Evolutionary conservation across 2,329 filamentous ascomycete genomes (phyloP).

Genomic region (Ascochyta pisi): DNA sequence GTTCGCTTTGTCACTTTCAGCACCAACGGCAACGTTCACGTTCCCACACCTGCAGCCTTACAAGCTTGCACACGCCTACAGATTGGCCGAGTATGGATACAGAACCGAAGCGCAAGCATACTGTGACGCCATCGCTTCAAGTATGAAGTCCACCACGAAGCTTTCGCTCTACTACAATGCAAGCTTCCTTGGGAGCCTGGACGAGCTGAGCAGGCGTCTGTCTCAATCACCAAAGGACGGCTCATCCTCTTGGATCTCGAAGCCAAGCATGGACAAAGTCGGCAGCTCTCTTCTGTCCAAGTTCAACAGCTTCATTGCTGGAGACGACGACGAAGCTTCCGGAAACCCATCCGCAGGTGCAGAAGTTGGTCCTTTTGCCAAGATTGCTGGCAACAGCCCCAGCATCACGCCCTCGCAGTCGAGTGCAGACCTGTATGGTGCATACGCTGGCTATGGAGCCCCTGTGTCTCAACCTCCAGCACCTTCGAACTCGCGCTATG

Average conservation of each 20-base stretch:
- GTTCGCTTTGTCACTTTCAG: constrained; percentile 78
- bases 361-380: constrained; percentile 78
- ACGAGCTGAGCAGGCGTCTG: constrained; percentile 82
- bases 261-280: constrained; percentile 94
- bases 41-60: constrained; percentile 87
- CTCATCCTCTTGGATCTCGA: constrained; percentile 87
- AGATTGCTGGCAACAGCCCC: constrained; percentile 70
- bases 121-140: constrained; percentile 79
- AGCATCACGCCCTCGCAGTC: constrained; percentile 64
- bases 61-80: constrained; percentile 87
- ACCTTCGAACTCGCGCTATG: constrained; percentile 49
- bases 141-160: constrained; percentile 81
- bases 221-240: constrained; percentile 85
- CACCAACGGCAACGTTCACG: constrained; percentile 58
- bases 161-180: constrained; percentile 86
- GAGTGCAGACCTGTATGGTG: constrained; percentile 76
- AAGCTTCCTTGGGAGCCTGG: constrained; percentile 74
- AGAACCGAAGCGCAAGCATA: constrained; percentile 87
- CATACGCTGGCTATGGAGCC: constrained; percentile 64
- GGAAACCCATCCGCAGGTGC: constrained; percentile 64
- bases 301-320: constrained; percentile 96
- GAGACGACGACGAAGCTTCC: constrained; percentile 77
- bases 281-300: constrained; percentile 88
- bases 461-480: constrained; percentile 29
- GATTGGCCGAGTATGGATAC: constrained; percentile 82